phyloP scores from a whole-genome alignment of 257 asterid genomes.

The Mentha longifolia region DNA sequence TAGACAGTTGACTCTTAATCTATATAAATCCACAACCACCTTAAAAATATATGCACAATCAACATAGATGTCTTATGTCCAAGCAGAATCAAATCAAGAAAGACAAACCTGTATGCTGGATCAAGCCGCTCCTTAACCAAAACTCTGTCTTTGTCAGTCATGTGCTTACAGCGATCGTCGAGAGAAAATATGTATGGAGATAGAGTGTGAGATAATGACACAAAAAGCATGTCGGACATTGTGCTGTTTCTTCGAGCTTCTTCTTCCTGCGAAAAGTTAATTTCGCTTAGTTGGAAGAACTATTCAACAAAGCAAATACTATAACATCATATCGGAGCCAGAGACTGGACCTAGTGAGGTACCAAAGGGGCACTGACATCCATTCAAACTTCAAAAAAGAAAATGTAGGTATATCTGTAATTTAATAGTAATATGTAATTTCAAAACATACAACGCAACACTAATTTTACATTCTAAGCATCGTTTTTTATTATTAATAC shows the following conservation, averaged over 20 bases:
- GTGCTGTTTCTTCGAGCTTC: slow-evolving; percentile 86
- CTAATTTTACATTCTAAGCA: too few species aligned
- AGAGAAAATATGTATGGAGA: slow-evolving; percentile 93
- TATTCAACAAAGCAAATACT: slow-evolving; percentile 20
- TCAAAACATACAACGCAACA: too few species aligned
- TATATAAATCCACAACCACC: slow-evolving; percentile 12
- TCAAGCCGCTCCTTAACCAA: slow-evolving; percentile 69
- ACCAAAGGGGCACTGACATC: not conserved
- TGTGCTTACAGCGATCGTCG: slow-evolving; percentile 84
- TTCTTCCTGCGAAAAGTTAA: slow-evolving; percentile 67
- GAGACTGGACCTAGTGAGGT: not conserved
- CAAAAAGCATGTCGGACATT: slow-evolving; percentile 88
- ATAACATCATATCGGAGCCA: not conserved
- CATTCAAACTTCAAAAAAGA: not conserved
- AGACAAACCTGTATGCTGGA: slow-evolving; percentile 87
- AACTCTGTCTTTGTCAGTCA: slow-evolving; percentile 56
- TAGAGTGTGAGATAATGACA: slow-evolving; percentile 79
- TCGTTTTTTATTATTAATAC: too few species aligned
- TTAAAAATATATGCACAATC: not conserved
- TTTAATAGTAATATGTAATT: too few species aligned
- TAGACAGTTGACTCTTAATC: not conserved
- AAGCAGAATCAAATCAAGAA: slow-evolving; percentile 25
- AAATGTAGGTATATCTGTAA: too few species aligned
- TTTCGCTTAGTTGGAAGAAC: slow-evolving; percentile 16
- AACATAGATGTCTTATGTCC: not conserved